Evolutionary conservation across 2,329 filamentous ascomycete species (phyloP).

Genomic region (Berkeleyomyces basicola): DNA sequence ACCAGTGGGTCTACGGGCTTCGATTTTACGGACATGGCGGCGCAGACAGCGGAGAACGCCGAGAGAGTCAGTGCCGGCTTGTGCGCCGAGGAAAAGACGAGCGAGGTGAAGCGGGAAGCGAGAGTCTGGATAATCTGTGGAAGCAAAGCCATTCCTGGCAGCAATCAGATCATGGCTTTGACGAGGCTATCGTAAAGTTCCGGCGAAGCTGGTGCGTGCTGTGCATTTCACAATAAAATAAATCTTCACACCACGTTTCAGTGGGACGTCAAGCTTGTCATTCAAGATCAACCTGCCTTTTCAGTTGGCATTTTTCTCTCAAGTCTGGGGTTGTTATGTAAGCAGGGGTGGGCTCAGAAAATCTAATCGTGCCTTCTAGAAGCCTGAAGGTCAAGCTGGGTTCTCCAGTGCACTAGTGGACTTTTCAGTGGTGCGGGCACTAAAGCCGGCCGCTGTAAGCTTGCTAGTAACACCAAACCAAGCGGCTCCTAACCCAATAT

Average conservation of each 20-base stretch:
- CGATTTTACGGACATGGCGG: constrained; percentile 15
- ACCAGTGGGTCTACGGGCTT: constrained; percentile 46
- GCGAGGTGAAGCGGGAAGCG: background rate
- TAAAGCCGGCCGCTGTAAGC: background rate
- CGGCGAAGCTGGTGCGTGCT: background rate
- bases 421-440: background rate
- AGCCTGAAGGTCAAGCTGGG: background rate
- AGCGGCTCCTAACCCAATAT: too few species aligned
- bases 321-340: background rate
- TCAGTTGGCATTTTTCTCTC: background rate
- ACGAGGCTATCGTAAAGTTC: background rate
- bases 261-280: background rate
- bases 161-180: background rate
- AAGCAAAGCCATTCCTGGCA: background rate
- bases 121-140: background rate
- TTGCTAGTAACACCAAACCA: background rate
- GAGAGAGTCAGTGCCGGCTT: background rate
- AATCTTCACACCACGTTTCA: background rate
- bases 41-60: constrained; percentile 14
- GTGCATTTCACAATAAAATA: background rate
- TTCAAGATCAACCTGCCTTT: background rate
- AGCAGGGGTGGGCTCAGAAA: background rate
- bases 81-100: background rate
- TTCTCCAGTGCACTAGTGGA: background rate
- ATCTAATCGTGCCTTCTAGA: constrained; percentile 3